phyloP scores from a whole-genome alignment of 2,329 filamentous ascomycete genomes.

The Stagonosporopsis chrysanthemi region DNA sequence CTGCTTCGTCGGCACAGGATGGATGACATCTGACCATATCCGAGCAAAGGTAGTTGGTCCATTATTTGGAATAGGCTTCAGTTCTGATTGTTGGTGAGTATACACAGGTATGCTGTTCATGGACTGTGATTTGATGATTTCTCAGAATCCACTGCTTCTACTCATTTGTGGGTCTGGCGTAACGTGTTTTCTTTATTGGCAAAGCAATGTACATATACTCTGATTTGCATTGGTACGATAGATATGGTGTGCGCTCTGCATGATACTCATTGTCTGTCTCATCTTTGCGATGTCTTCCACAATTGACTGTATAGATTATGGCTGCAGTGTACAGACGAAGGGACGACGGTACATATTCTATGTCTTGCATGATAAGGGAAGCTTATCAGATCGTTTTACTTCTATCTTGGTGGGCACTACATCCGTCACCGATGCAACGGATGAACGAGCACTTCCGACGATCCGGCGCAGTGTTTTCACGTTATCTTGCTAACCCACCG shows the following conservation, averaged over 20 bases:
- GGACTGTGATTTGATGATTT: background rate
- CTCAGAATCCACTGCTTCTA: background rate
- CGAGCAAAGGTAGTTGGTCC: background rate
- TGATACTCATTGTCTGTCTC: too few relatives aligned
- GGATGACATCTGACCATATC: background rate
- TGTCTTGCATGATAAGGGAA: background rate
- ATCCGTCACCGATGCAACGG: background rate
- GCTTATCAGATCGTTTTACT: background rate
- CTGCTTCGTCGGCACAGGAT: background rate
- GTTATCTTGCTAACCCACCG: background rate
- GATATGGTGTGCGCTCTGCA: too few relatives aligned
- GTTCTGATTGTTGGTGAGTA: background rate
- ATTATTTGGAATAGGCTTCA: background rate
- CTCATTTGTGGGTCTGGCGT: too few relatives aligned
- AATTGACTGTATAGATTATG: background rate
- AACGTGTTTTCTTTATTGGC: too few relatives aligned
- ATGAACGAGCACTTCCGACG: background rate
- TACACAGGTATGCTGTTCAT: background rate
- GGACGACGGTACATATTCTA: background rate
- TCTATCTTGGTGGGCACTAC: background rate
- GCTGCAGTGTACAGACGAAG: background rate
- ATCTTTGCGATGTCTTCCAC: too few relatives aligned
- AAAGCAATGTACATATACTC: too few relatives aligned
- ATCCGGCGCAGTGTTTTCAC: background rate
- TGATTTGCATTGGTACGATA: background rate